Evolutionary conservation across 225 moss, liverwort and hornwort genomes (phyloP).

Genomic region (Anthoceros angustus): DNA sequence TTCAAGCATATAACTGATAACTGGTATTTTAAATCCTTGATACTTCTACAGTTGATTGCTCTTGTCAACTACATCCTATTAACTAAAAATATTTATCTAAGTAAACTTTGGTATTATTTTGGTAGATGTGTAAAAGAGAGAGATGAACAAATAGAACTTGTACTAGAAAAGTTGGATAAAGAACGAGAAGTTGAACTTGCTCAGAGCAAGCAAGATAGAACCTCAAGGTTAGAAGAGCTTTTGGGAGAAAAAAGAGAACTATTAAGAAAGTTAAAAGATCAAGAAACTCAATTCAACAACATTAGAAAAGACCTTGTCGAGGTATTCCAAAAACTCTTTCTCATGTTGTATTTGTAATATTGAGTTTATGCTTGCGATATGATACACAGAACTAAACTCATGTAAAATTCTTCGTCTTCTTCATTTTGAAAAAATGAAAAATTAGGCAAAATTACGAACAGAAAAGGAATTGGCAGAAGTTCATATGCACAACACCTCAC

Average conservation of each 20-base stretch:
- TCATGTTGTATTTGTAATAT: too few relatives aligned
- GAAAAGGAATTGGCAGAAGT: slow-evolving; percentile 35
- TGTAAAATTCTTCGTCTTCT: background rate
- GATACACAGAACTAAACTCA: background rate
- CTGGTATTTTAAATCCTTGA: too few relatives aligned
- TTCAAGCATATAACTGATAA: slow-evolving; percentile 4
- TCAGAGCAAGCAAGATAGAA: slow-evolving; percentile 39
- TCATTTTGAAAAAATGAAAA: too few relatives aligned
- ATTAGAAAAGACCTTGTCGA: slow-evolving; percentile 42
- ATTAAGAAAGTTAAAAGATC: slow-evolving; percentile 51
- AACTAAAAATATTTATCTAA: too few relatives aligned
- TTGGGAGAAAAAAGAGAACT: slow-evolving; percentile 50
- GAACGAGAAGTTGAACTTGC: slow-evolving; percentile 57
- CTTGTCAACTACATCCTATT: too few relatives aligned
- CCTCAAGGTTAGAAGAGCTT: slow-evolving; percentile 30
- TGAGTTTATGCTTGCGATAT: background rate
- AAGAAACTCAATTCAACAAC: slow-evolving; percentile 46
- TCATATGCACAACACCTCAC: slow-evolving; percentile 25
- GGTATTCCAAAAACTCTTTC: slow-evolving; percentile 27
- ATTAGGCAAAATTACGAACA: slow-evolving; percentile 43
- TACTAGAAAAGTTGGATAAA: slow-evolving; percentile 56
- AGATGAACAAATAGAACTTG: slow-evolving; percentile 81
- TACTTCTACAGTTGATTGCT: too few relatives aligned
- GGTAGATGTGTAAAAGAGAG: slow-evolving; percentile 52
- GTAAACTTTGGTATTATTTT: too few relatives aligned